Conservation (phyloP, 805 yeast species). For the Suhomyces sp. region DNA sequence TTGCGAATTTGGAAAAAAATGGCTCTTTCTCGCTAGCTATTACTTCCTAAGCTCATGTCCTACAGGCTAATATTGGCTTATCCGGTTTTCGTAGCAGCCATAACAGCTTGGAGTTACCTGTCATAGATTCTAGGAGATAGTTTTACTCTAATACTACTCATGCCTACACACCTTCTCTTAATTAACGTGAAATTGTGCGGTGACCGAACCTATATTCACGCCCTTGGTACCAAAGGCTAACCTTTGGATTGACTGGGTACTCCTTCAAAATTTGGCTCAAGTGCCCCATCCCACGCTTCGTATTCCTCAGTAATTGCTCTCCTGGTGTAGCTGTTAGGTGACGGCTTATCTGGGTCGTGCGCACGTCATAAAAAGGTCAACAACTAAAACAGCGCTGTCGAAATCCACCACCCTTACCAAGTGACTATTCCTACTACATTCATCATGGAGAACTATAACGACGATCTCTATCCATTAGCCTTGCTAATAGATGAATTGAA, state of each 20-base stretch:
- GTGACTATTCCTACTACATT: background rate
- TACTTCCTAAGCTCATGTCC: background rate
- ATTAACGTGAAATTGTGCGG: too few relatives aligned
- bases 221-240: too few relatives aligned
- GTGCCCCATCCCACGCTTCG: too few relatives aligned
- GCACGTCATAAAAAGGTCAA: background rate
- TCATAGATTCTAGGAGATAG: background rate
- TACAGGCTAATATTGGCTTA: background rate
- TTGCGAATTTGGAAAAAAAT: background rate
- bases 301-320: too few relatives aligned
- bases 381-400: constrained; percentile 1
- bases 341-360: background rate
- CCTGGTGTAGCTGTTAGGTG: too few relatives aligned
- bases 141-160: too few relatives aligned
- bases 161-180: too few relatives aligned
- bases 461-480: constrained; percentile 89
- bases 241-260: too few relatives aligned
- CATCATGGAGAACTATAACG: constrained; percentile 38
- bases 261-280: too few relatives aligned
- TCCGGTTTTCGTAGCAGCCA: background rate
- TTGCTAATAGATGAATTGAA: constrained; percentile 93
- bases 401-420: background rate
- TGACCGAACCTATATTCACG: too few relatives aligned
- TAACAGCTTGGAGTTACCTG: background rate
- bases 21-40: background rate